Evolutionary conservation across 176 grass and related monocot genomes (phyloP).

Genomic region (Puccinellia tenuiflora): DNA sequence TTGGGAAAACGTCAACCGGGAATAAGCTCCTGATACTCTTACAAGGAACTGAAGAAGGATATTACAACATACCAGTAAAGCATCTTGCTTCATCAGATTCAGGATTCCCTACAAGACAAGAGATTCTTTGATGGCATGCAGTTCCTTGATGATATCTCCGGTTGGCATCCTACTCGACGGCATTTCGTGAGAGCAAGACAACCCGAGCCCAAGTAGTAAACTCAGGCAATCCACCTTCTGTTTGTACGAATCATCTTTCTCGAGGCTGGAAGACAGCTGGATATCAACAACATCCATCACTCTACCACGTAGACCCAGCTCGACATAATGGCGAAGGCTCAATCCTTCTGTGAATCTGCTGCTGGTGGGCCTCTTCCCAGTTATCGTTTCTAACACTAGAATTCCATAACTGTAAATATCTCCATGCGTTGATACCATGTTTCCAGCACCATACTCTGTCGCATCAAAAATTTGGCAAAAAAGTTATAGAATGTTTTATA

Average conservation of each 20-base stretch:
- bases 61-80: too few relatives aligned
- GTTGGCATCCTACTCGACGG: not conserved
- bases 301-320: not conserved
- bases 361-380: not conserved
- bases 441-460: too few relatives aligned
- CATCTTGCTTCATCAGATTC: not conserved
- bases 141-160: not conserved
- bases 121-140: not conserved
- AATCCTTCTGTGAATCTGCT: not conserved
- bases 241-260: not conserved
- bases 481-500: too few relatives aligned
- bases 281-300: not conserved
- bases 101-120: not conserved
- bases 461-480: too few relatives aligned
- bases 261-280: not conserved
- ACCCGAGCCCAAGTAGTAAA: not conserved
- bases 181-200: not conserved
- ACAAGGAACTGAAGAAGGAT: too few relatives aligned
- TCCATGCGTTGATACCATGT: too few relatives aligned
- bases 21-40: too few relatives aligned
- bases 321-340: not conserved
- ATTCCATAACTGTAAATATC: too few relatives aligned
- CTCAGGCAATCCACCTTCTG: not conserved
- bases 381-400: too few relatives aligned
- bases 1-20: too few relatives aligned